Percentiles rank a stretch among this genome's conserved stretches.
Conservation (phyloP, 805 yeast genomes). For the Cyberlindnera meyerae region DNA sequence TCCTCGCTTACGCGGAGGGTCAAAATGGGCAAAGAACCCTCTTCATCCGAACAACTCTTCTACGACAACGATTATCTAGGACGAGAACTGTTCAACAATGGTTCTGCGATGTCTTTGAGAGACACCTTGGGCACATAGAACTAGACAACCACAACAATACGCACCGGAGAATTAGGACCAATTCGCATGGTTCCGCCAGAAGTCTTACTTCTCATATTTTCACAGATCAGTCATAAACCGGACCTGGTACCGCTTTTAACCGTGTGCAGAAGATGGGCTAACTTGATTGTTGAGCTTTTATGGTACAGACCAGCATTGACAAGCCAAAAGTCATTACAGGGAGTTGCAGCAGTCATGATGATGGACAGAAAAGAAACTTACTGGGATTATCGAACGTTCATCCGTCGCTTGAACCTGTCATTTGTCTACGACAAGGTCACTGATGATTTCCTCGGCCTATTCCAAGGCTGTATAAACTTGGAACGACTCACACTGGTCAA, state of each 20-base stretch:
- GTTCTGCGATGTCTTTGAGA: too few relatives aligned
- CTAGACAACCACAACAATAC: conserved; percentile 1
- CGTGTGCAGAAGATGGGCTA: conserved; percentile 79
- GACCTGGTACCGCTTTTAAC: conserved; percentile 60
- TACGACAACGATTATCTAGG: conserved; percentile 17
- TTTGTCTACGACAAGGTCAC: conserved; percentile 63
- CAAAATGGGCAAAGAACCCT: conserved; percentile 6
- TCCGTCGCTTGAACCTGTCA: conserved; percentile 76
- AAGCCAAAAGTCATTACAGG: conserved; percentile 42
- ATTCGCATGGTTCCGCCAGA: conserved; percentile 42
- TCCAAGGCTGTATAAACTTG: conserved; percentile 66
- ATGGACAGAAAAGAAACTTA: conserved; percentile 43
- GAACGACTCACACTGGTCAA: conserved; percentile 85
- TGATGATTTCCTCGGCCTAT: conserved; percentile 55
- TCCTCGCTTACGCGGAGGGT: conserved; percentile 17
- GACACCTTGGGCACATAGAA: too few relatives aligned
- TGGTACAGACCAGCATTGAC: conserved; percentile 85
- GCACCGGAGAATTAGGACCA: conserved; percentile 15
- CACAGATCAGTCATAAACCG: conserved; percentile 52
- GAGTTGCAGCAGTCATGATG: conserved; percentile 53
- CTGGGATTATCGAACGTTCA: conserved; percentile 64
- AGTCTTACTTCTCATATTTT: conserved; percentile 60
- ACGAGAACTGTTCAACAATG: conserved; percentile 10
- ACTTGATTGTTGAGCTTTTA: conserved; percentile 66
- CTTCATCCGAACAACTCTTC: conserved; percentile 4